Conservation (phyloP, 2,329 filamentous ascomycete genomes). For the Trichoderma gracile region DNA sequence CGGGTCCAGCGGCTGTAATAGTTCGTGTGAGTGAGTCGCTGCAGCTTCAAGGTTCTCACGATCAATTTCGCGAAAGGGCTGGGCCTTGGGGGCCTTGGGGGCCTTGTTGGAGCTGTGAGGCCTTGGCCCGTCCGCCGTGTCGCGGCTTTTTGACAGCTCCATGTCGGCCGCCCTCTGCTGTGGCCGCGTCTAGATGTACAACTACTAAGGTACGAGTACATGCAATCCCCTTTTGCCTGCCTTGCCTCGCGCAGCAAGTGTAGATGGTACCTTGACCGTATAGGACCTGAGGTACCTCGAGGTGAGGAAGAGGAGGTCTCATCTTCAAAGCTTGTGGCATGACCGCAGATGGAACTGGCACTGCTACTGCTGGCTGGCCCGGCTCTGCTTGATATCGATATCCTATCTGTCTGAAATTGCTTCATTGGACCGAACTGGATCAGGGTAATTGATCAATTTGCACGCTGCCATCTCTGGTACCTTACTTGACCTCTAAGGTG, state of each 20-base stretch:
- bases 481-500: not conserved
- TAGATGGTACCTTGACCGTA: not conserved
- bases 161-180: not conserved
- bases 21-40: too few species aligned
- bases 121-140: not conserved
- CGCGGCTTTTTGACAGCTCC: not conserved
- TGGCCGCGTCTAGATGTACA: not conserved
- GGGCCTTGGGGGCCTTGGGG: not conserved
- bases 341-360: not conserved
- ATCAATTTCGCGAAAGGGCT: slow-evolving; percentile 33
- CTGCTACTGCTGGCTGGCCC: not conserved
- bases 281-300: not conserved
- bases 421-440: not conserved
- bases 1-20: slow-evolving; percentile 2
- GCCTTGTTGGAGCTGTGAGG: too few species aligned
- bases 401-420: too few species aligned
- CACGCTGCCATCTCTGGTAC: not conserved
- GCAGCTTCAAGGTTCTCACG: not conserved
- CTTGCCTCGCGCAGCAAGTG: not conserved
- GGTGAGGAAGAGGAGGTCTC: not conserved
- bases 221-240: not conserved
- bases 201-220: too few species aligned
- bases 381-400: not conserved
- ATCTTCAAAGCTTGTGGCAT: not conserved
- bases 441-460: not conserved